Conservation (phyloP, 2,329 filamentous ascomycete genomes). For the Cordyceps sp. region DNA sequence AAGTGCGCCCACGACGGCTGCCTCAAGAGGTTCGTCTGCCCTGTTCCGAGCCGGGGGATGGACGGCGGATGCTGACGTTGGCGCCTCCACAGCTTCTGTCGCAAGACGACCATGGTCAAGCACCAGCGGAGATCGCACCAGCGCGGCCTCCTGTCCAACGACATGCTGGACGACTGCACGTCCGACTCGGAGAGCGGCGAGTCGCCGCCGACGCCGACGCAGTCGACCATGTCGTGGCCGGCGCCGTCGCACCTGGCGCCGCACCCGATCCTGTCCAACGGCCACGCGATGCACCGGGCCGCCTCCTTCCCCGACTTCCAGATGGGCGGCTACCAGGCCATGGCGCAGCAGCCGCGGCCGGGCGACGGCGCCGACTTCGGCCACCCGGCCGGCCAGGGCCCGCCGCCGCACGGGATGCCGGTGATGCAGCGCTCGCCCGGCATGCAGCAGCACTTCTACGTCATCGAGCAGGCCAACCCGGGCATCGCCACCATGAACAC, state of each 20-base stretch:
- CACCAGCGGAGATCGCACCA: slow-evolving; percentile 47
- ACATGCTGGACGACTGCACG: slow-evolving; percentile 33
- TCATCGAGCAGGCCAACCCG: slow-evolving; percentile 45
- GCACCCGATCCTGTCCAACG: slow-evolving; percentile 18
- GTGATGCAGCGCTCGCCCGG: slow-evolving; percentile 32
- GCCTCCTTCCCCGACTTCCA: slow-evolving; percentile 38
- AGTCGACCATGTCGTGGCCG: slow-evolving; percentile 34
- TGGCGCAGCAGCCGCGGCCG: slow-evolving; percentile 13
- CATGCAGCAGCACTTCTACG: slow-evolving; percentile 35
- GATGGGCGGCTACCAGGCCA: slow-evolving; percentile 25
- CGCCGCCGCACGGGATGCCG: slow-evolving; percentile 20
- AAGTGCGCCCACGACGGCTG: slow-evolving; percentile 45
- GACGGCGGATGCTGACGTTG: too few relatives aligned
- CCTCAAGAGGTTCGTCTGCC: slow-evolving; percentile 48
- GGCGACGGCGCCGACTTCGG: neutral
- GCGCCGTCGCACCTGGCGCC: slow-evolving; percentile 22
- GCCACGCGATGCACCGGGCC: slow-evolving; percentile 30
- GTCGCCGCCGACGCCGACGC: slow-evolving; percentile 40
- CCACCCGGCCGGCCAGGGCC: slow-evolving; percentile 13
- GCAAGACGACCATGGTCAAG: slow-evolving; percentile 57
- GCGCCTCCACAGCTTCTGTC: slow-evolving; percentile 40
- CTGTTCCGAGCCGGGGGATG: too few relatives aligned
- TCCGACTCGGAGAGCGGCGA: slow-evolving; percentile 42
- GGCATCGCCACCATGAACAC: slow-evolving; percentile 45
- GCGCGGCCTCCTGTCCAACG: slow-evolving; percentile 37